phyloP scores from a whole-genome alignment of 1,284 basidiomycete genomes.

The Cutaneotrichosporon cutaneum region DNA sequence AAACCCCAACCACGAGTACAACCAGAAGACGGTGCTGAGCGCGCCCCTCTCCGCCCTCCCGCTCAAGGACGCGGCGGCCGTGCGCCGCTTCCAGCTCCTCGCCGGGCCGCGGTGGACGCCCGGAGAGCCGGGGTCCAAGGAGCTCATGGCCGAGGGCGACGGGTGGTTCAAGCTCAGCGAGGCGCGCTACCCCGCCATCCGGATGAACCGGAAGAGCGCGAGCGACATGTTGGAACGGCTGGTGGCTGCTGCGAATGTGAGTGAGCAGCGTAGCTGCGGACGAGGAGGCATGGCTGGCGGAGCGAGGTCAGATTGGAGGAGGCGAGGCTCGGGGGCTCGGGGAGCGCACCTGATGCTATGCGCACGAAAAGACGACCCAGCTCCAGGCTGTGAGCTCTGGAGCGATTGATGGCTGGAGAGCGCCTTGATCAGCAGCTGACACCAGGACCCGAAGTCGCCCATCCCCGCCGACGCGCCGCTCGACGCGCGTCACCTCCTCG shows the following conservation, averaged over 20 bases:
- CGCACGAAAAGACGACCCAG: too few relatives aligned
- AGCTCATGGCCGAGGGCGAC: slow-evolving; percentile 44
- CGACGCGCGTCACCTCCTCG: slow-evolving; percentile 72
- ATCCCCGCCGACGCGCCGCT: slow-evolving; percentile 66
- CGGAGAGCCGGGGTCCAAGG: slow-evolving; percentile 58
- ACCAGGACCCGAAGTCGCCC: slow-evolving; percentile 58
- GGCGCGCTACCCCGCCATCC: slow-evolving; percentile 71
- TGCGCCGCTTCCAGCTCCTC: slow-evolving; percentile 75
- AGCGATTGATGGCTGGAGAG: too few relatives aligned
- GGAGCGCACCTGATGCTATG: too few relatives aligned
- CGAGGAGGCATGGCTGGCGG: too few relatives aligned
- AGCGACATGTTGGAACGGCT: slow-evolving; percentile 73
- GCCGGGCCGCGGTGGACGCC: slow-evolving; percentile 79
- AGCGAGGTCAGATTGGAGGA: too few relatives aligned
- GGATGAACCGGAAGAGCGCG: slow-evolving; percentile 83
- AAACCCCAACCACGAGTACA: slow-evolving; percentile 64
- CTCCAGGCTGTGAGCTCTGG: too few relatives aligned
- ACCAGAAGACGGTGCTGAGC: slow-evolving; percentile 66
- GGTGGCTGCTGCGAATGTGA: slow-evolving; percentile 72
- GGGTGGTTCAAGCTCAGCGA: slow-evolving; percentile 83
- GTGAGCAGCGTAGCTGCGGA: too few relatives aligned
- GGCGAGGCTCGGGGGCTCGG: too few relatives aligned
- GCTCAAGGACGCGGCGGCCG: slow-evolving; percentile 61
- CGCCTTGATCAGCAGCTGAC: too few relatives aligned
- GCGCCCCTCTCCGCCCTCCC: slow-evolving; percentile 70